Base-by-base conservation (phyloP, 1,284 basidiomycete species). In the Pseudozyma hubeiensis region DNA sequence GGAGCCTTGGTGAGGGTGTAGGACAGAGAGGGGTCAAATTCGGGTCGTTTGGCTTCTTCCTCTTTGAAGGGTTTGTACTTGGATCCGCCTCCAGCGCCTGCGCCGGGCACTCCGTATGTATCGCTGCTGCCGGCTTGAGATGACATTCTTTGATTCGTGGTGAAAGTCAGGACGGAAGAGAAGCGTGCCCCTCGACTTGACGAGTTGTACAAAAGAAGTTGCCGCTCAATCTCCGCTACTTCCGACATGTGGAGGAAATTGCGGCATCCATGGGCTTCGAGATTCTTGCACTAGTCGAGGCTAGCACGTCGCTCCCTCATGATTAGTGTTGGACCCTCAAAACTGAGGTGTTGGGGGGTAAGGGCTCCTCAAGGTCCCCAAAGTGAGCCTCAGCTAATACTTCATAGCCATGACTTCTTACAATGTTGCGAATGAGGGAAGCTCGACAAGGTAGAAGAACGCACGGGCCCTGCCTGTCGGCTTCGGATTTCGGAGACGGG, bases 31-130 rank as follows among this genome's bases (percentile, higher is more conserved):
- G 58, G 39, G 40, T 74, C 65, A 46, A 68, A 74, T 0, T 35
- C 39, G 29, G 61, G 47, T 24, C 71, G 41, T 7, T 62, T 62
- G 40, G 71, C 62, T 40, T 74, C 71, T 41, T 63, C 59, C 49
- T 65, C 52, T 40, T 74, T 74, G 65, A 74, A 74, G 8, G 71
- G 71, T 24, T 65, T 64, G 52, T 74, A 74, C 39, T 69, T 74
- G 40, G 61, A 62, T 3, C 60, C 62, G 16, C 70, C 70, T 16
- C 70, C 70, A 5, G 64, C 70, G 10, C 64, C 64, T 24, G 57
- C 49, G 46, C 70, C 70, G 7, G 70, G 70, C 9, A 67, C 57
- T n/a, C 70, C 70, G 53, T 73, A 73, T 2, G 56, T 45, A 31
- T 73, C 64, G 29, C 56, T 35, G 8, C 40, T 50, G 7, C 40